Evolutionary conservation across 2,329 filamentous ascomycete species (phyloP), one percentile per base, ranked within the genome.

Genomic region (Rhynchosporium agropyri): DNA sequence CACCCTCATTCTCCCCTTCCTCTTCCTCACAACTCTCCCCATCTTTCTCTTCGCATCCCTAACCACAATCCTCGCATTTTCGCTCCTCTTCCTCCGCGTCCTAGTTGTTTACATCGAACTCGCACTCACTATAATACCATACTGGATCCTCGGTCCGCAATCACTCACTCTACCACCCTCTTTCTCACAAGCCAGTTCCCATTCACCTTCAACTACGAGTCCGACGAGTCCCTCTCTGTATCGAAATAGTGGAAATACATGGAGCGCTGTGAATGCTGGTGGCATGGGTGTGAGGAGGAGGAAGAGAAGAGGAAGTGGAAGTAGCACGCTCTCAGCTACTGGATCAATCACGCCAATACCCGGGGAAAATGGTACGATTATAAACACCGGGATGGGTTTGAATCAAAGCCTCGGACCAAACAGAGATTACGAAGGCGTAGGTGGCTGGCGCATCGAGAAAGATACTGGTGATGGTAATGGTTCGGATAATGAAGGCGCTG

Each of bases 41-140:
- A 79, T 90, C 59, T 80, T 84, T 68, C 72, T 89, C 56, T 82
- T 86, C 60, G 88, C 88, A 58, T 82, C 81, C 66, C 76, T 89
- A 66, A 90, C 88, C 38, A 86, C 87, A 60, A 81, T 80, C 4
- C 68, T 89, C 54, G 85, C 88, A 45, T 83, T 88, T 67, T 78
- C 82, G 43, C 79, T 88, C 42, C 81, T 90, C 55, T 80, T 84
- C 70, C 76, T 88, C 65, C 82, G 87, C 29, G 81, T 87, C 29
- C 77, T 83, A 51, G 72, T 88, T 58, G 82, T 89, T 61, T 89
- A 89, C 71, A 75, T 88, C 64, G 86, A 89, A 70, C 78, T 90
- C 58, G 82, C 79, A 49, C 74, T 85, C 26, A 84, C 83, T 7
- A 77, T 88, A 3, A 71, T 89, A 1, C 81, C 83, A 5, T 82